Conservation (phyloP, 345 rosid genomes). For the Nasturtium officinale region DNA sequence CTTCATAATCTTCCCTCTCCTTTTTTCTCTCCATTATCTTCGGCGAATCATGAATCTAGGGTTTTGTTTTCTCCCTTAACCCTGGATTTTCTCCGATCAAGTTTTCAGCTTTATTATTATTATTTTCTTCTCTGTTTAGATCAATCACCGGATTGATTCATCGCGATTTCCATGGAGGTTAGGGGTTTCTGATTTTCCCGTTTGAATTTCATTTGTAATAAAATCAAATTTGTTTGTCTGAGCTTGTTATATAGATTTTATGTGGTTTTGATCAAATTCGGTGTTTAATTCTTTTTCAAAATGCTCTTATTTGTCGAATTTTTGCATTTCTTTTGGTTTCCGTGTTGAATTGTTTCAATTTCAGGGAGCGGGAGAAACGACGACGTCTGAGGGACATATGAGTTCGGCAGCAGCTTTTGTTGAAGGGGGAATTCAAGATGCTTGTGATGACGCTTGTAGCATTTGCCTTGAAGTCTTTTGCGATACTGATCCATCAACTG, state of each 20-base stretch:
- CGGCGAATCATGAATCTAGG: slow-evolving; percentile 43
- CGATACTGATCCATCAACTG: slow-evolving; percentile 88
- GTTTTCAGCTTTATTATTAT: neutral
- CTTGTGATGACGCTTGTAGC: slow-evolving; percentile 98
- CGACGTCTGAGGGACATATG: slow-evolving; percentile 64
- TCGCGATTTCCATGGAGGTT: slow-evolving; percentile 44
- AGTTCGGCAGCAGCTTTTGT: slow-evolving; percentile 96
- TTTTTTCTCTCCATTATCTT: slow-evolving; percentile 37
- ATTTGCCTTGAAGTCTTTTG: slow-evolving; percentile 88
- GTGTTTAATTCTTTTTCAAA: slow-evolving; percentile 3
- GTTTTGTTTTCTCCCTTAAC: slow-evolving; percentile 33
- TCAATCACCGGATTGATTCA: slow-evolving; percentile 16
- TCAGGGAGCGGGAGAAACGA: slow-evolving; percentile 57
- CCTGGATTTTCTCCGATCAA: slow-evolving; percentile 39
- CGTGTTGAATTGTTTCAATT: slow-evolving; percentile 16
- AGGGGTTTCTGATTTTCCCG: slow-evolving; percentile 18
- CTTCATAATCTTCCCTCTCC: neutral
- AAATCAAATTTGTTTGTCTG: neutral
- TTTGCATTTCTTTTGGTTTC: neutral
- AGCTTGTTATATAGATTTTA: neutral
- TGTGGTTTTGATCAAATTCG: slow-evolving; percentile 14
- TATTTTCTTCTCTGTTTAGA: neutral
- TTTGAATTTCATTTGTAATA: slow-evolving; percentile 17
- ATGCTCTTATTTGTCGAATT: neutral
- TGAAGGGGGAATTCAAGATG: slow-evolving; percentile 94